Evolutionary conservation across 371 early-diverging fungal genomes (phyloP).

Genomic region (Rhizopus microsporus): DNA sequence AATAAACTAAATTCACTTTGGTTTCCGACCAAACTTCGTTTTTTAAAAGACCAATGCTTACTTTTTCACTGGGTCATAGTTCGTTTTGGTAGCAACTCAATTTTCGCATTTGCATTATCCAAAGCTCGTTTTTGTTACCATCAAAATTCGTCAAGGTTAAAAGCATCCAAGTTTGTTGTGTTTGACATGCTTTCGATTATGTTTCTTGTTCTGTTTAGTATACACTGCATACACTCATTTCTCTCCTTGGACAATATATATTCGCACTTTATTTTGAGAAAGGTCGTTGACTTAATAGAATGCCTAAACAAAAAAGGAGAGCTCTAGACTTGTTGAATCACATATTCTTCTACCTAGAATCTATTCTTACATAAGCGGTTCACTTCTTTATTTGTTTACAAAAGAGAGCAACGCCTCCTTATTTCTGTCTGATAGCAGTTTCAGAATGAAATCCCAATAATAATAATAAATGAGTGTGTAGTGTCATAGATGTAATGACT

Average conservation of each 20-base stretch:
- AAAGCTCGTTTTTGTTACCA: constrained; percentile 4
- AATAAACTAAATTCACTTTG: neutral
- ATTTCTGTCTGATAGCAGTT: too few relatives aligned
- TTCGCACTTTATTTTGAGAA: constrained; percentile 4
- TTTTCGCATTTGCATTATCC: constrained; percentile 4
- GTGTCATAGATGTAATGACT: too few relatives aligned
- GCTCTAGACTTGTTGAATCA: constrained; percentile 4
- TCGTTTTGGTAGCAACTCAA: constrained; percentile 1
- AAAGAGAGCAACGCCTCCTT: too few relatives aligned
- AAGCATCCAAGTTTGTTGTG: constrained; percentile 3
- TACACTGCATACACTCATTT: constrained; percentile 8
- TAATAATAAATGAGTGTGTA: too few relatives aligned
- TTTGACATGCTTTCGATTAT: constrained; percentile 7
- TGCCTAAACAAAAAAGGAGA: constrained; percentile 7
- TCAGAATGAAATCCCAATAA: constrained; percentile 1
- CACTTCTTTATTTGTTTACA: neutral
- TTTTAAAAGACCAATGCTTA: neutral
- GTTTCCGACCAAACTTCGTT: neutral
- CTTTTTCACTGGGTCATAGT: constrained; percentile 8
- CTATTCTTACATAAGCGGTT: neutral
- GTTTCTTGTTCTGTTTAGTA: constrained; percentile 1
- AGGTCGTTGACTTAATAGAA: constrained; percentile 5
- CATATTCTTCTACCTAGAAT: constrained; percentile 2
- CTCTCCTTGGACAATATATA: constrained; percentile 1
- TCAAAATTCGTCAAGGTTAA: constrained; percentile 2